Evolutionary conservation across 768 basidiomycete genomes (phyloP), one percentile per base, ranked within the genome.

Genomic region (Daedaleopsis sinensis): DNA sequence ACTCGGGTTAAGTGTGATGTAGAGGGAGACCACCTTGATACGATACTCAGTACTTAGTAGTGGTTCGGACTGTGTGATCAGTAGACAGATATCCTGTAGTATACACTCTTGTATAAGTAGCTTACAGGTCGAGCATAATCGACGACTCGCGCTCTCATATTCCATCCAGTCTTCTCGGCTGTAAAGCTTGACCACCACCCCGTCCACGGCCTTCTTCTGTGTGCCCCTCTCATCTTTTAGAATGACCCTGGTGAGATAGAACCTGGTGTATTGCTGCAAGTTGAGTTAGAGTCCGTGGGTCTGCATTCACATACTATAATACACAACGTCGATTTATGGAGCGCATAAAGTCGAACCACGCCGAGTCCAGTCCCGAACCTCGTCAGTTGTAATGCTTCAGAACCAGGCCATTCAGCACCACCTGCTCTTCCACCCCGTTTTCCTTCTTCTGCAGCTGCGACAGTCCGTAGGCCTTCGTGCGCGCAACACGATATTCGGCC

Each of bases 181-280:
- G 64, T 83, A 87, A 59, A 85, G 84, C 65, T 81, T 83, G 9
- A 87, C 83, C 5, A 84, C 59, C 1, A 87, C 76, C 0, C 85
- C 85, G 19, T 78, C 80, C 51, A 87, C 76, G 47, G 81, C 61
- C 64, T 87, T 84, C 65, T 85, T 82, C 63, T 88, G 83, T 1
- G 82, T 78, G 1, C 76, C 77, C 0, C 76, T 73, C n/a, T 78
- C 79, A 39, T 61, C 70, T n/a, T n/a, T n/a, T n/a, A n/a, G n/a
- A n/a, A n/a, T n/a, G n/a, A n/a, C n/a, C n/a, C 38, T 72, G 27
- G 7, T 32, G 3, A 32, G 7, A 7, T 32, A 32, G 3, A 7
- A 32, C 27, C 3, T 32, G 27, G 27, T 32, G 27, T 32, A 32
- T 32, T 32, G 27, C 27, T 32, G 4, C 3, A 32, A 32, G 3